Base-by-base conservation (phyloP, 768 basidiomycete species). In the Rubroboletus satanas region DNA sequence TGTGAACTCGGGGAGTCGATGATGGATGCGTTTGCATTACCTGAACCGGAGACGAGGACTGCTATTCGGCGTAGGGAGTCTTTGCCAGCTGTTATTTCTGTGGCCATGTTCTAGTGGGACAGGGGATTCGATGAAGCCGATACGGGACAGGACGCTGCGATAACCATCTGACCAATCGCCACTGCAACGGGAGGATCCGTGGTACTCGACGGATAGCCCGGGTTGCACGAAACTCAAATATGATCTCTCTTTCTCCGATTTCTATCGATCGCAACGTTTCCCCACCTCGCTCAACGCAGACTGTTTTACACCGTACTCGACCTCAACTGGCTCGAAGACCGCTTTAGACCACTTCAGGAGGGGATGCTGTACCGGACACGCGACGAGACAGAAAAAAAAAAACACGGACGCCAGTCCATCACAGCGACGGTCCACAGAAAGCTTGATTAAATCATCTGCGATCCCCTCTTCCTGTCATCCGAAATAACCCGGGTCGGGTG, bases 31-130 rank as follows among this genome's bases (percentile, higher is more conserved):
- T 21, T 21, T 44, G 23, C 62, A 45, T 53, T 53, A 82, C 85
- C 85, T 67, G 82, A 83, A 37, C 85, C 85, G 15, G 85, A 87
- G 64, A 87, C 83, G 62, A 87, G 80, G 7, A 62, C 61, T n/a
- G 61, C 61, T n/a, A 62, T 63, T 0, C 61, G 52, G 36, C 61
- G 61, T 1, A n/a, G 47, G 14, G 52, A 14, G 23, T 47, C 45
- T n/a, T 0, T 38, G 45, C 26, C 26, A 5, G 38, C 9, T 36
- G 28, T 7, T 8, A 9, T 38, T 5, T 47, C 49, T 37, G 56
- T 47, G 21, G 56, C 2, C 56, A 54, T 59, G 37, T 31, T 52
- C 44, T 18, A 1, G 32, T 23, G 12, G 28, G 18, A 44, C 15
- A 29, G 42, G 2, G 44, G 14, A 23, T 17, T 33, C 29, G 7